These are phyloP conservation scores for Cystobasidiaceae sp. DNA, from an alignment of 1,284 basidiomycete genomes.

Conservation along the genomic window DNA sequence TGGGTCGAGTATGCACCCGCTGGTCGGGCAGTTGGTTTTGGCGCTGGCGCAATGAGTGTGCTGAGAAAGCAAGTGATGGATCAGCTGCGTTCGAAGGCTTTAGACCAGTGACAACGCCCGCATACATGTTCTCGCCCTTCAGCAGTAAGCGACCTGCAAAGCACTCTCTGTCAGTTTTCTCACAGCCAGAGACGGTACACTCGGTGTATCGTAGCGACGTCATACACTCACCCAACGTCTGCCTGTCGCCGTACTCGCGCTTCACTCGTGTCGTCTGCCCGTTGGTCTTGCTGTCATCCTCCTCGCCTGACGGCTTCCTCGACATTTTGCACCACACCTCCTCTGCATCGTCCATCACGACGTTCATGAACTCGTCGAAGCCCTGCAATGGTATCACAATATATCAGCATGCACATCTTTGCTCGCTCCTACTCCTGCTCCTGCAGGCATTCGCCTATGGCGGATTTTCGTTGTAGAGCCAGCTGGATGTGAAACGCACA, in stretches of 20 bases:
- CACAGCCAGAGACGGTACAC: too few species aligned
- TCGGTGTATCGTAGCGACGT: neutral
- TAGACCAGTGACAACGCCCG: too few species aligned
- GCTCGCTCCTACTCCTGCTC: neutral
- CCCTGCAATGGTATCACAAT: too few species aligned
- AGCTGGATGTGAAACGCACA: conserved; percentile 54
- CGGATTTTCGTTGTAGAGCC: neutral
- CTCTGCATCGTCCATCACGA: conserved; percentile 90
- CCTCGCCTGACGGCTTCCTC: conserved; percentile 22
- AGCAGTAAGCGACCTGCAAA: conserved; percentile 78
- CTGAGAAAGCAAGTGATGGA: neutral
- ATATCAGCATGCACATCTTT: conserved; percentile 5
- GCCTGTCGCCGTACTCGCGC: conserved; percentile 23
- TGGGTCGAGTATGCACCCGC: conserved; percentile 17
- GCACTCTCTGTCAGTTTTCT: too few species aligned
- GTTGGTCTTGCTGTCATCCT: conserved; percentile 17
- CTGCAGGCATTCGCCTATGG: neutral
- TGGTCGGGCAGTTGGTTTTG: conserved; percentile 10
- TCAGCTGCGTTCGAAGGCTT: too few species aligned
- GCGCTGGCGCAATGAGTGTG: conserved; percentile 26
- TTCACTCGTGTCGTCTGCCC: conserved; percentile 17
- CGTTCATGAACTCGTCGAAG: conserved; percentile 99
- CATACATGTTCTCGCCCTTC: conserved; percentile 83
- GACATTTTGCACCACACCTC: conserved; percentile 80
- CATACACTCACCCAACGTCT: conserved; percentile 42